Evolutionary conservation across 2,329 filamentous ascomycete genomes (phyloP), one percentile per base, ranked within the genome.

Genomic region (Fusarium verrucosum): DNA sequence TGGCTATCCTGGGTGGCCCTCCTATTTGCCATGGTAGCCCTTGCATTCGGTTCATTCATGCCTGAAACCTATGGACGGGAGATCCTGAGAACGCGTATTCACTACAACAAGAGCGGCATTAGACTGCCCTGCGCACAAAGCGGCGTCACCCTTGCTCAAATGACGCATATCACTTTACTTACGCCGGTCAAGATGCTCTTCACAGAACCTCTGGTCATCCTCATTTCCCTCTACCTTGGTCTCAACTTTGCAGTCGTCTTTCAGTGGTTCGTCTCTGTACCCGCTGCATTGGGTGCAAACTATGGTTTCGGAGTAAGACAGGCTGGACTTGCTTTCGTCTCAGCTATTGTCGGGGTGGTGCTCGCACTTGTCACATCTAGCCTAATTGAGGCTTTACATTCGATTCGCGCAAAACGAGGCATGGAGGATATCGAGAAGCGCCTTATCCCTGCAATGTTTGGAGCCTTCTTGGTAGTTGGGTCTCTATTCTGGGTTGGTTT

Each of bases 1-100:
- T 55, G 51, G 51, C 46, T 42, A 5, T 55, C 46, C 0, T 52
- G 46, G 51, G 36, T 32, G 11, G 33, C 46, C 2, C 46, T 52
- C 26, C 33, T 55, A 4, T 43, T 55, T 16, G 51, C 28, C 2
- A 42, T 30, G 9, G 22, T 26, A 20, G 23, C 46, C 11, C 26
- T 53, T 11, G 51, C 51, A 7, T 55, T 55, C 8, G 36, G 36
- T 4, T 52, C 36, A 5, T 55, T 53, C 23, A 53, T 55, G 51
- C 51, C 51, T 1, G 51, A 55, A 4, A 55, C 51, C 13, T 42
- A 55, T 30, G 16, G 17, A 1, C 46, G 47, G 11, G 26, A 53
- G 13, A 52, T 55, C 4, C 2, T 41, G 13, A 26, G 47, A 42
- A 43, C 47, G 3, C 51, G 51, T 6, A 53, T 53, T 20, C 51